These are phyloP conservation scores for Beauveria caledonica DNA, from an alignment of 2,329 filamentous ascomycete genomes.

Conservation along the genomic window DNA sequence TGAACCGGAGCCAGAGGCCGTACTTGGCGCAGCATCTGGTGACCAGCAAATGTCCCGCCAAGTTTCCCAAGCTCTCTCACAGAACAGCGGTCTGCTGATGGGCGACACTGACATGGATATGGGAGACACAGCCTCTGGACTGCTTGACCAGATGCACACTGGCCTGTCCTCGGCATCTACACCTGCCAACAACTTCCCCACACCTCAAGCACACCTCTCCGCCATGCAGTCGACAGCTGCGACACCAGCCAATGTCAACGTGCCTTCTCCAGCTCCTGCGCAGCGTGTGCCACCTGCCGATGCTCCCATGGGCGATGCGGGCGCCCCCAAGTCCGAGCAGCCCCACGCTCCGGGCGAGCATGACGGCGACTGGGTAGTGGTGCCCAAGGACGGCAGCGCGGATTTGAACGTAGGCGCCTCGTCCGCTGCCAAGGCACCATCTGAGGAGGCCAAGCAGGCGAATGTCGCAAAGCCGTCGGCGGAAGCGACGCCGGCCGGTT, in stretches of 20 bases:
- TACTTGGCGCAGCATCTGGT: conserved; percentile 15
- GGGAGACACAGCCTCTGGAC: conserved; percentile 53
- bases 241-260: conserved; percentile 44
- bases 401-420: conserved; percentile 17
- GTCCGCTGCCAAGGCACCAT: conserved; percentile 14
- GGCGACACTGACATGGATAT: conserved; percentile 56
- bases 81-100: conserved; percentile 44
- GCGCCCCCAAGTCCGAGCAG: conserved; percentile 27
- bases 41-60: conserved; percentile 39
- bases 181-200: conserved; percentile 51
- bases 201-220: conserved; percentile 52
- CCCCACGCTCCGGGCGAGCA: conserved; percentile 38
- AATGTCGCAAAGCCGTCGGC: conserved; percentile 32
- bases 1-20: conserved; percentile 29
- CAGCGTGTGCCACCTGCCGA: conserved; percentile 16
- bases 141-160: conserved; percentile 62
- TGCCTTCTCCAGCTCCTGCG: conserved; percentile 35
- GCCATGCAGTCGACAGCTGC: conserved; percentile 46
- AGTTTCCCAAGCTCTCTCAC: conserved; percentile 46
- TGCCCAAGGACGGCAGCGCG: conserved; percentile 49
- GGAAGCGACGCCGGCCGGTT: conserved; percentile 35
- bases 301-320: conserved; percentile 37
- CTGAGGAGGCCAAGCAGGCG: conserved; percentile 17
- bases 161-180: conserved; percentile 53
- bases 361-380: conserved; percentile 66